Evolutionary conservation across 2,329 filamentous ascomycete genomes (phyloP), one percentile per base, ranked within the genome.

Genomic region (Rosellinia necatrix): DNA sequence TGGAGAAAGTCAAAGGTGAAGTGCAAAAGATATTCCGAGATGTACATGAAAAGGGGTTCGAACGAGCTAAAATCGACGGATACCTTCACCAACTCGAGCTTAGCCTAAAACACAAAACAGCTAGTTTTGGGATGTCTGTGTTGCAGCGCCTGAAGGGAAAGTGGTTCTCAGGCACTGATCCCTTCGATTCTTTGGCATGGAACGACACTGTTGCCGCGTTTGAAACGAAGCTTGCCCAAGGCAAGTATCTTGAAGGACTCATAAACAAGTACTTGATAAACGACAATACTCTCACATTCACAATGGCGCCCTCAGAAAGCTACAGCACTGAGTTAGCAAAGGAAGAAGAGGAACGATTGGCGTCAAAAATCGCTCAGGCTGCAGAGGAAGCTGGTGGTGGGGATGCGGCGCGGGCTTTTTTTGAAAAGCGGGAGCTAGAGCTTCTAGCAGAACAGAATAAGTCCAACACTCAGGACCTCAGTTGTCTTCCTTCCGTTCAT

Each of bases 121-220:
- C 94, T 51, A 92, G 89, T 67, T 99, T 99, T 69, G 94, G 94
- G 12, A 91, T 97, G 81, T 87, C 88, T 15, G 83, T 97, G 49
- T 85, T 99, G 73, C 91, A 96, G 65, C 86, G 93, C 37, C 81
- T 97, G 6, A 90, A 96, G 70, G 89, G 91, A 2, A 88, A 89
- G 56, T 99, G 94, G 94, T 97, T 99, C 74, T 96, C 94, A 54
- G 94, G 93, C 4, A 86, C 92, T 3, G 91, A 97, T 70, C 93
- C 94, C 0, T 96, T 97, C 73, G 87, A 96, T 63, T 87, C 91
- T 10, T 78, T 99, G 30, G 89, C 91, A 2, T 97, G 92, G 91
- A 94, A 96, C 66, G 89, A 94, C 38, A 91, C 91, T 0, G 87
- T 97, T 3, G 78, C 87, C 22, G 86, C 86, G 5, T 99, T 99